Base-by-base conservation (phyloP, 2,329 filamentous ascomycete species). In the Verticillium albo-atrum region DNA sequence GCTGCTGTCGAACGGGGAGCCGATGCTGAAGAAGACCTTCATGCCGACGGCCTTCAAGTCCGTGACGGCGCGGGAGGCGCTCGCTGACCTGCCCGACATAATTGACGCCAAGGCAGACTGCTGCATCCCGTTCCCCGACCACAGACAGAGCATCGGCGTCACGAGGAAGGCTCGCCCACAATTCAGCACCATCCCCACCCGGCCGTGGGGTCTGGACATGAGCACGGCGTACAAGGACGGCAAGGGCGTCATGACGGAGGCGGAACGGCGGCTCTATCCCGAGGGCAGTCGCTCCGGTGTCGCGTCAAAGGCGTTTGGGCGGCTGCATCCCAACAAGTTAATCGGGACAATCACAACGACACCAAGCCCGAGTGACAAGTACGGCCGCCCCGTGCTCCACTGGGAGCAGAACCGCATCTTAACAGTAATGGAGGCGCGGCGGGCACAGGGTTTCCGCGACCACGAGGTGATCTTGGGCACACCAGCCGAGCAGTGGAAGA, bases 401-500 rank as follows among this genome's bases (percentile, higher is more conserved):
- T 93, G 88, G 85, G 68, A 76, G 0, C 80, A 93, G 62, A 74
- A 82, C 20, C 79, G 91, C 0, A 72, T 81, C 0, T 66, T 91
- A 0, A 87, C 82, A 0, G 71, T 94, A 2, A 78, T 88, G 75
- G 91, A 95, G 70, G 83, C 80, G 0, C 75, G 88, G 1, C 77
- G 89, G 2, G 88, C 86, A 0, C 91, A 95, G 69, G 88, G 89
- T 0, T 86, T 89, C 47, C 84, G 79, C 0, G 89, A 94, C 58
- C 64, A 86, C 6, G 91, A 94, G 60, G 81, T 93, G 0, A 70
- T 96, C 1, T 71, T 93, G 1, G 90, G 90, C 0, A 67, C 58
- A 0, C 70, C 80, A 0, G 10, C 37, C 0, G 75, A 86, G 1
- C 87, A 91, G 67, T 87, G 83, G 75, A 82, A 80, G 58, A 84